Base-by-base conservation (phyloP, 176 grass and related monocot genomes). In the Aechmea fasciata region DNA sequence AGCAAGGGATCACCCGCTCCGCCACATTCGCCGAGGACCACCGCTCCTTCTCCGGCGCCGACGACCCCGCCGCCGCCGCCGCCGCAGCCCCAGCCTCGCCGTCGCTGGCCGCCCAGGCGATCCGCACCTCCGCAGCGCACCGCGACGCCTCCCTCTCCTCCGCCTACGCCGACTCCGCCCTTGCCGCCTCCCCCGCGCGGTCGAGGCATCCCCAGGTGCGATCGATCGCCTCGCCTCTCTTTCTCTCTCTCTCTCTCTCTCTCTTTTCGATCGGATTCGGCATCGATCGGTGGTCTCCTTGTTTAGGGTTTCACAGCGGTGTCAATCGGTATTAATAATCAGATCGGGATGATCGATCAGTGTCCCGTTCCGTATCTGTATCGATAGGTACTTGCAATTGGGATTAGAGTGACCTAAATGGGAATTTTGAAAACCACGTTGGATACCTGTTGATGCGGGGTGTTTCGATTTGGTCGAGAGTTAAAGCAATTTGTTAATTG, bases 71-170 rank as follows among this genome's bases (percentile, higher is more conserved):
- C 4, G 70, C 13, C 52, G 3, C 69, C 69, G 29, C 52, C 3
- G 81, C 81, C 18, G 8, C n/a, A n/a, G n/a, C 74, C 79, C 8
- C 80, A 70, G 79, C 75, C 72, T 82, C 3, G 70, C n/a, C 52
- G 3, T 74, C 75, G 29, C 63, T 83, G 1, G 81, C 81, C 18
- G 70, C 81, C 23, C 76, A 84, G 81, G 81, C 81, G 29, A 84
- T 84, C 11, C 81, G 81, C 11, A 65, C 81, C 48, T 79, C 81
- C 13, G 75, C 81, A 28, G 65, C 72, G 70, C 81, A 79, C 69
- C 70, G 81, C 62, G 75, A 84, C 26, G 78, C 81, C 11, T 84
- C 81, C 48, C 75, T 79, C 41, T 78, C 81, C 24, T 78, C 81
- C 47, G 69, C 74, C 51, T 63, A 29, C 17, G 55, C 68, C 65